phyloP scores from a whole-genome alignment of 2,329 filamentous ascomycete genomes.

The Nakataea oryzae region DNA sequence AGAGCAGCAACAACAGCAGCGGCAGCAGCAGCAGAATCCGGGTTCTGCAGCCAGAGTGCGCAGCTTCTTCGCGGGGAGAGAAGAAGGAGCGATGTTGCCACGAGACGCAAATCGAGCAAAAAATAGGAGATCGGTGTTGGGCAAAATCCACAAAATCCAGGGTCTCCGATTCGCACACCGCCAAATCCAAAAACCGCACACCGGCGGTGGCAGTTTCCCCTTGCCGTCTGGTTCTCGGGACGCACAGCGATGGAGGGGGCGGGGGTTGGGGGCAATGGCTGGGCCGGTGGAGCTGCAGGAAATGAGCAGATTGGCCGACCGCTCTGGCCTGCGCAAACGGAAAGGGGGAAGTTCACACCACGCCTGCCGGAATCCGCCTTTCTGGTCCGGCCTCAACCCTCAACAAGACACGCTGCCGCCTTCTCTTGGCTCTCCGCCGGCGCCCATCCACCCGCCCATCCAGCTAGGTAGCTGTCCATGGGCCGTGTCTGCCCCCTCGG shows the following conservation, averaged over 20 bases:
- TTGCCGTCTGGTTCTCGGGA: too few relatives aligned
- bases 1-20: neutral
- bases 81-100: neutral
- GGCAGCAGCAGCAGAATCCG: neutral
- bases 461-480: too few relatives aligned
- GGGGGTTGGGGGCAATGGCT: neutral
- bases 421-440: neutral
- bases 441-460: neutral
- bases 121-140: neutral
- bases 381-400: neutral
- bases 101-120: neutral
- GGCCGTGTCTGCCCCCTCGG: too few relatives aligned
- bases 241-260: too few relatives aligned
- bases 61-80: neutral
- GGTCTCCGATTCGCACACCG: neutral
- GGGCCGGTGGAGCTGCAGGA: neutral
- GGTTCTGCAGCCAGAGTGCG: neutral
- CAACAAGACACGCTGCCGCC: too few relatives aligned
- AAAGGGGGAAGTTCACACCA: neutral
- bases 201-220: constrained; percentile 1
- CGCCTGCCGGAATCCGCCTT: neutral
- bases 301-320: neutral
- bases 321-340: too few relatives aligned
- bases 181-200: neutral
- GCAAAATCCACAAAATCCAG: neutral